Evolutionary conservation across 139 green algal species (phyloP).

Genomic region (Pleodorina starrii): DNA sequence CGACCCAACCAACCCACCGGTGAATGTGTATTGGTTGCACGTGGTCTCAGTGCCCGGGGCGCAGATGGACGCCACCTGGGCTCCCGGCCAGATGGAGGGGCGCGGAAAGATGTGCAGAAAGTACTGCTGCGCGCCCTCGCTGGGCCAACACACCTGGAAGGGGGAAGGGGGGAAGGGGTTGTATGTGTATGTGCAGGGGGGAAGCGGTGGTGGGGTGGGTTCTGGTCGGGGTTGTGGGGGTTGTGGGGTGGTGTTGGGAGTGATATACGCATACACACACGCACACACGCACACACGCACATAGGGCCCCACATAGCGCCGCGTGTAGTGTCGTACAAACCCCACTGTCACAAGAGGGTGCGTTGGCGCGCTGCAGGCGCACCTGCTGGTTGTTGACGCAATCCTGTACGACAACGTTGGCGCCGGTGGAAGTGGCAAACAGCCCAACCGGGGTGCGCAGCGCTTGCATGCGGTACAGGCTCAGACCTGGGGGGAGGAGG

Average conservation of each 20-base stretch:
- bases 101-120: constrained; percentile 31
- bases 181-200: not conserved
- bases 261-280: not conserved
- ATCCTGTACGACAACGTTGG: not conserved
- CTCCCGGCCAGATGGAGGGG: not conserved
- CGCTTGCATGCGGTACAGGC: constrained; percentile 19
- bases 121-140: not conserved
- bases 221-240: not conserved
- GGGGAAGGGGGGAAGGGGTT: not conserved
- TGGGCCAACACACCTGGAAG: constrained; percentile 36
- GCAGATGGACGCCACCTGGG: not conserved
- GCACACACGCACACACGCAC: not conserved
- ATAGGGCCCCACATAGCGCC: not conserved
- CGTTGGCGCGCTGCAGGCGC: not conserved
- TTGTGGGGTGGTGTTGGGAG: too few species aligned
- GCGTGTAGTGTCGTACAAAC: not conserved
- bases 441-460: constrained; percentile 10
- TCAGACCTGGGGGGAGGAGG: not conserved
- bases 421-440: constrained; percentile 9
- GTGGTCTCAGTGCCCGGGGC: not conserved
- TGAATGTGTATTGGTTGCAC: constrained; percentile 38
- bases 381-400: constrained; percentile 40
- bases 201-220: not conserved
- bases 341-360: not conserved
- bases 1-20: not conserved